Base-by-base conservation (phyloP, 2,329 filamentous ascomycete species). In the Epichloe festucae region DNA sequence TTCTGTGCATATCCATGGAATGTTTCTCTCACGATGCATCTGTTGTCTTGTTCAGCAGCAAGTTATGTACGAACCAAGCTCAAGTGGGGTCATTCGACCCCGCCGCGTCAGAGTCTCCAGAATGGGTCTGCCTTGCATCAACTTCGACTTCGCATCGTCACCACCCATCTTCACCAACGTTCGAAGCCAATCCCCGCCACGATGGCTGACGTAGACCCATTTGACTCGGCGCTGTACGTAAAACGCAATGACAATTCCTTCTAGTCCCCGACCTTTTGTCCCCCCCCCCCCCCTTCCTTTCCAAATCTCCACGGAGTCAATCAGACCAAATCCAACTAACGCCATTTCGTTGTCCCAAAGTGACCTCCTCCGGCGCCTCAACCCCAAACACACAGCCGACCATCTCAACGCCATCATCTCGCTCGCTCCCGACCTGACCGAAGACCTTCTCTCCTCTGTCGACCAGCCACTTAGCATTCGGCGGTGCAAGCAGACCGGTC, bases 381-480 rank as follows among this genome's bases (percentile, higher is more conserved):
- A 95, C 73, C 93, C 93, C 43, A 94, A 94, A 68, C 82, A 93
- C 71, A 96, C 91, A 51, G 79, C 89, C 63, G 71, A 79, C 55
- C 94, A 98, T 73, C 86, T 98, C 62, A 84, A 87, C 70, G 79
- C 84, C 63, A 89, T 98, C 66, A 93, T 95, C 70, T 75, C 78
- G 52, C 84, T 98, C 57, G 86, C 89, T 44, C 93, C 93, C 15
- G 85, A 91, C 60, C 84, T 98, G 54, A 93, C 91, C 63, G 93
- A 98, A 76, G 93, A 98, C 68, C 88, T 98, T 43, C 88, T 98
- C 58, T 93, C 91, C 58, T 95, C 91, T 23, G 93, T 98, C 61
- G 93, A 98, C 71, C 91, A 97, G 69, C 93, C 93, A 23, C 84
- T 98, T 52, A 83, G 86, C 54, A 79, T 94, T 56, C 84, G 85